phyloP scores from a whole-genome alignment of 1,284 basidiomycete species.

The Apiotrichum mycotoxinovorans region DNA sequence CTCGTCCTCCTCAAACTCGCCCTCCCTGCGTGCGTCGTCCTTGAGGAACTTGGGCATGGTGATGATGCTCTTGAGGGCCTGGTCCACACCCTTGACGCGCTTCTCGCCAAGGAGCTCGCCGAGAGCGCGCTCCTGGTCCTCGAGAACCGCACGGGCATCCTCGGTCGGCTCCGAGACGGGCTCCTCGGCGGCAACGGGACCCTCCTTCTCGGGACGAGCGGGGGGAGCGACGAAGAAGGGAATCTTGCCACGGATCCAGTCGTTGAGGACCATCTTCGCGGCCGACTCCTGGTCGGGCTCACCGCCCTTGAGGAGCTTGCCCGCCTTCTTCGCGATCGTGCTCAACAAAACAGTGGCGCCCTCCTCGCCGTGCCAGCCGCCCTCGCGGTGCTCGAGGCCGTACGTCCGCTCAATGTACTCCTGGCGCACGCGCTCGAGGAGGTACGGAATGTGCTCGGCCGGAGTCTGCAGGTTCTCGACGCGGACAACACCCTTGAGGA shows the following conservation, averaged over 20 bases:
- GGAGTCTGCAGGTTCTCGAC: conserved; percentile 93
- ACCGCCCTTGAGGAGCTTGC: conserved; percentile 87
- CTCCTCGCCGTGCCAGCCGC: conserved; percentile 56
- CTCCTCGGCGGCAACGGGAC: conserved; percentile 27
- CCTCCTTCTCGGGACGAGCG: conserved; percentile 46
- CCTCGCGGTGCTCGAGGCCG: conserved; percentile 57
- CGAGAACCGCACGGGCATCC: conserved; percentile 36
- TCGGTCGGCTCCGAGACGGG: conserved; percentile 31
- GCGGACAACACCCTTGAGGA: conserved; percentile 94
- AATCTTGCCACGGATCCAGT: conserved; percentile 91
- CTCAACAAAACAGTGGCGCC: conserved; percentile 74
- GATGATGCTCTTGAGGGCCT: conserved; percentile 57
- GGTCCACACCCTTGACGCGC: conserved; percentile 57
- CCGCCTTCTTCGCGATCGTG: conserved; percentile 82
- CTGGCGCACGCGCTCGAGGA: conserved; percentile 86
- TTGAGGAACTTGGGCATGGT: conserved; percentile 56
- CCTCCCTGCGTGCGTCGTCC: conserved; percentile 49
- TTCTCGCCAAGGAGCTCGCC: conserved; percentile 49
- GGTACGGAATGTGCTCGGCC: conserved; percentile 84
- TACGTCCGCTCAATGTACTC: conserved; percentile 92
- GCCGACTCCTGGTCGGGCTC: conserved; percentile 90
- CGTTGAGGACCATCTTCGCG: conserved; percentile 91
- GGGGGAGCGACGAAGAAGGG: conserved; percentile 55
- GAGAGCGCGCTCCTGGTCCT: conserved; percentile 42
- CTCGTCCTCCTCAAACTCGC: conserved; percentile 44